A percentile compares a stretch with the other conserved stretches of the same genome.
Conservation (phyloP, 2,329 filamentous ascomycete genomes). For the Lachnellula arida region DNA sequence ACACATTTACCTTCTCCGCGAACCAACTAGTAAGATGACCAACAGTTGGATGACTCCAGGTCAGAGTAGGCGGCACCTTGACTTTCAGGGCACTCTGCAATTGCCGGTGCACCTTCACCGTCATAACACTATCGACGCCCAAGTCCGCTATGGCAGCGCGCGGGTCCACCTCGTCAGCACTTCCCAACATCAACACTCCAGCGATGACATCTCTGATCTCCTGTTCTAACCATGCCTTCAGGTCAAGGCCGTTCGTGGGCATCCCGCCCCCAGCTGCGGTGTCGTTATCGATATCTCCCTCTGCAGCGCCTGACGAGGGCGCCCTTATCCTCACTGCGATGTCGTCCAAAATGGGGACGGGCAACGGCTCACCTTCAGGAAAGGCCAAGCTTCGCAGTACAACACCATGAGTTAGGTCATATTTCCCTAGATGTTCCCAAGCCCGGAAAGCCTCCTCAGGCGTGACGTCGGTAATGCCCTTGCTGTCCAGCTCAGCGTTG, state of each 20-base stretch:
- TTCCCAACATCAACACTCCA: constrained; percentile 5
- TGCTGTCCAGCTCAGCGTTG: constrained; percentile 36
- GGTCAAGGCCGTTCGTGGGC: constrained; percentile 21
- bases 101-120: constrained; percentile 34
- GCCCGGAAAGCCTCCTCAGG: constrained; percentile 39
- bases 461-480: constrained; percentile 40
- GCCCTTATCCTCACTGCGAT: constrained; percentile 15
- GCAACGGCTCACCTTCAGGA: constrained; percentile 30
- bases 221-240: constrained; percentile 28
- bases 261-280: neutral
- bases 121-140: constrained; percentile 29
- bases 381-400: constrained; percentile 33
- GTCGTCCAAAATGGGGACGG: constrained; percentile 29
- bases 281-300: neutral
- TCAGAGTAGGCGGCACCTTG: constrained; percentile 41
- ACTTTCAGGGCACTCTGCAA: constrained; percentile 40
- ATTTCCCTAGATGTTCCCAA: constrained; percentile 37
- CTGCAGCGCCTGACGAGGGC: neutral
- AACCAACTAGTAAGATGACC: constrained; percentile 36
- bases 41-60: constrained; percentile 39
- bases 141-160: constrained; percentile 29
- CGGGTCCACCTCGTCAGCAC: constrained; percentile 3
- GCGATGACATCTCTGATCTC: constrained; percentile 25
- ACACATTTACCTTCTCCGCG: constrained; percentile 15
- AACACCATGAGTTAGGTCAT: constrained; percentile 37